Conservation (phyloP, 495 filamentous ascomycete species). For the Xylaria cubensis region DNA sequence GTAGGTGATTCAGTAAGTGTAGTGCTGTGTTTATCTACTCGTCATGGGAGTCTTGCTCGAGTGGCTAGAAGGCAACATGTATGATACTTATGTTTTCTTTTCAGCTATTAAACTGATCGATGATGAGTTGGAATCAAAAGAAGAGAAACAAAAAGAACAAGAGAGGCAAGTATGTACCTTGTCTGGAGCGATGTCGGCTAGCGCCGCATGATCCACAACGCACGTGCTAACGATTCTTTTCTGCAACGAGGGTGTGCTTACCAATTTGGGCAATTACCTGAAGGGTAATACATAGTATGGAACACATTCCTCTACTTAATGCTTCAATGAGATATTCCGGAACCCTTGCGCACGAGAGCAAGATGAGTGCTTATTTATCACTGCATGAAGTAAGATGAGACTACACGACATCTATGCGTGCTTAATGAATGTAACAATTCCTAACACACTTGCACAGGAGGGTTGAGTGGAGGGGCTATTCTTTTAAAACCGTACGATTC, state of each 20-base stretch:
- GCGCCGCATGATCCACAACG: constrained; percentile 12
- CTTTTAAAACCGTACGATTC: background rate
- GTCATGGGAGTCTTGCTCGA: background rate
- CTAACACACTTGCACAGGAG: background rate
- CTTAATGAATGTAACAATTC: background rate
- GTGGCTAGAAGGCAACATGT: background rate
- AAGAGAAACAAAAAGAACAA: constrained; percentile 6
- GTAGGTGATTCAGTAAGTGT: background rate
- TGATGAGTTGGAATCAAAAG: background rate
- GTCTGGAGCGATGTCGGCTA: constrained; percentile 20
- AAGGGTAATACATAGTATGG: too few species aligned
- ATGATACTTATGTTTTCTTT: background rate
- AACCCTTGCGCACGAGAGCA: background rate
- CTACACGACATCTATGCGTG: background rate
- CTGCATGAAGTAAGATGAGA: background rate
- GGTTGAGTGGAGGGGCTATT: background rate
- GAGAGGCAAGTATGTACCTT: background rate
- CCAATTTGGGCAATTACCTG: background rate
- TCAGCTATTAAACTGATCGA: background rate
- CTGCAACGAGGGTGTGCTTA: background rate
- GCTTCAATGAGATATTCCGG: background rate
- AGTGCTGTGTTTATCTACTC: background rate
- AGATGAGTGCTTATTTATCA: background rate
- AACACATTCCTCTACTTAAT: background rate
- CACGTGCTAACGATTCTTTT: constrained; percentile 14